Evolutionary conservation across 2,329 filamentous ascomycete species (phyloP), one percentile per base, ranked within the genome.

Genomic region (Microcyclosporella mali): DNA sequence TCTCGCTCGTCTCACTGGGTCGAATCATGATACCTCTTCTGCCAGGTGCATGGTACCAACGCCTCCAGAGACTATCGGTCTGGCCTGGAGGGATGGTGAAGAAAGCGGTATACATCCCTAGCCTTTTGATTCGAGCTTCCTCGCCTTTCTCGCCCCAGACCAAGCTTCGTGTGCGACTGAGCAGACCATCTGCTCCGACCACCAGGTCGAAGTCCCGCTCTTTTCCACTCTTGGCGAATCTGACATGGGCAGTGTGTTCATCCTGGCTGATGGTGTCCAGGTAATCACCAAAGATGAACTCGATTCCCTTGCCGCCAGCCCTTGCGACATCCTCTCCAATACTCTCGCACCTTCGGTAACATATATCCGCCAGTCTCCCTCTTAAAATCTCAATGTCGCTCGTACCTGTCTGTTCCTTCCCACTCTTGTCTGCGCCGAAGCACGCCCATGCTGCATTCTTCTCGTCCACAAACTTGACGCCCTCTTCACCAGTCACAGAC

Each of bases 321-420:
- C 9, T 41, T 27, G 52, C 17, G 8, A 56, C 53, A n/a, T 51
- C 46, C 6, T 51, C 39, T 16, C 55, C 55, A 2, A 56, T 27
- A 16, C 46, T 40, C 33, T 45, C 42, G 28, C 54, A 55, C 11
- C 53, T 45, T 18, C 50, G 30, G 19, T 52, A 53, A 6, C 54
- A 46, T 12, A 61, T 44, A 9, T 54, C 37, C 3, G 53, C 58
- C 12, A 64, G 43, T 7, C 48, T 40, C 4, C 59, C 59, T 12
- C 61, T 37, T 45, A 62, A 38, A 32, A 64, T 61, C 44, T 64
- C 61, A 16, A 61, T 50, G 36, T 62, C 59, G 31, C 52, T 53
- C n/a, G 60, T 61, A 4, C 50, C 51, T n/a, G 51, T 56, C 28
- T 57, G 51, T 2, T 50, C 27, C 17, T 52, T 56, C 27, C 56